Percentiles rank a stretch among this genome's conserved stretches.
These are phyloP conservation scores for Candida boleticola DNA, from an alignment of 805 yeast species.

Conservation along the genomic window DNA sequence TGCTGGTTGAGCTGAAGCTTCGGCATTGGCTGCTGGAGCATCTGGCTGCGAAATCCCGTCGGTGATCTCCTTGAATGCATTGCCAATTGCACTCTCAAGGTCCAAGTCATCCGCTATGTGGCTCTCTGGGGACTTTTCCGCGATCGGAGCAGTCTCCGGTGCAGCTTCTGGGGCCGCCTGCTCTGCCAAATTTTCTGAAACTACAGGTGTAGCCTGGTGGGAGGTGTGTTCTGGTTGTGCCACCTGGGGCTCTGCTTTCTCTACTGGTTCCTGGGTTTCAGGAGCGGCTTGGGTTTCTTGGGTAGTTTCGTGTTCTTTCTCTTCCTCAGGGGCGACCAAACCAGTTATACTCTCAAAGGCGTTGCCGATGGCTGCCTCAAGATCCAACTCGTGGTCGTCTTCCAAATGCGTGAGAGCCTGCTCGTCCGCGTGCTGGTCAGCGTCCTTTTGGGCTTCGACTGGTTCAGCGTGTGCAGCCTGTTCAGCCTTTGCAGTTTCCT, in stretches of 20 bases:
- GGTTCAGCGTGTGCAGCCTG: too few relatives aligned
- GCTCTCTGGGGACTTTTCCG: neutral
- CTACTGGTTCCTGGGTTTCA: neutral
- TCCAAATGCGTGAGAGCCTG: neutral
- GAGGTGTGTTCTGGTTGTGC: neutral
- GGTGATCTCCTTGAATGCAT: slow-evolving; percentile 13
- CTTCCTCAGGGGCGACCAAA: neutral
- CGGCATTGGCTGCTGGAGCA: neutral
- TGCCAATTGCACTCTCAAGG: slow-evolving; percentile 17
- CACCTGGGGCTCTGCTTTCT: neutral
- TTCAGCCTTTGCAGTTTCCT: too few relatives aligned
- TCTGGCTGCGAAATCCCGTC: neutral
- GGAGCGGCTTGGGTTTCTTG: neutral
- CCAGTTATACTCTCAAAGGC: slow-evolving; percentile 9
- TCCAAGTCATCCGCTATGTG: slow-evolving; percentile 8
- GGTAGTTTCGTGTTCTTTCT: neutral
- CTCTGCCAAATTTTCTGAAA: neutral
- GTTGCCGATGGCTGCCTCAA: slow-evolving; percentile 14
- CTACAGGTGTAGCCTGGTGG: neutral
- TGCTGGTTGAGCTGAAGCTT: neutral
- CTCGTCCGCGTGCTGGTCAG: neutral
- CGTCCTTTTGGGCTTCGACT: neutral
- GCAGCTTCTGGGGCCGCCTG: neutral
- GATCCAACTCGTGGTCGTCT: slow-evolving; percentile 8
- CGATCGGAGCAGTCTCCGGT: neutral